Conservation (phyloP, 805 yeast genomes). For the Kodamaea jinghongensis region DNA sequence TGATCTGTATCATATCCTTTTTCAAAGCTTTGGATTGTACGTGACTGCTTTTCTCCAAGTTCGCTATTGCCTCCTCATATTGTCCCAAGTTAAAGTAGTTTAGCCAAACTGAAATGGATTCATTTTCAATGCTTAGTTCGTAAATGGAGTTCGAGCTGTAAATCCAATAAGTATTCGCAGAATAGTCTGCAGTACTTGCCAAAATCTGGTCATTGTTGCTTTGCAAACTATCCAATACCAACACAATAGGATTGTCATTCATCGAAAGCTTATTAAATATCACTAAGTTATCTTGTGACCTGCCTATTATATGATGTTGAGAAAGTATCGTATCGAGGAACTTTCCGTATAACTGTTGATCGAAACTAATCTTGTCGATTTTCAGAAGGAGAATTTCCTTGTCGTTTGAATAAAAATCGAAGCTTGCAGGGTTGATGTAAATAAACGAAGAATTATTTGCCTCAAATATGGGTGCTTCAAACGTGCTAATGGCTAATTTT, state of each 20-base stretch:
- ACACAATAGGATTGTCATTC: slow-evolving; percentile 6
- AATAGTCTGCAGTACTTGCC: slow-evolving; percentile 32
- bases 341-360: slow-evolving; percentile 3
- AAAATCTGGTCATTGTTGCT: slow-evolving; percentile 12
- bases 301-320: slow-evolving; percentile 28
- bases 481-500: no score
- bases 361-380: slow-evolving; percentile 11
- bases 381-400: slow-evolving; percentile 20
- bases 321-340: slow-evolving; percentile 23
- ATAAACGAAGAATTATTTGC: slow-evolving; percentile 15
- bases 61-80: slow-evolving; percentile 30
- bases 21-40: slow-evolving; percentile 12
- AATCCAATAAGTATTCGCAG: slow-evolving; percentile 67
- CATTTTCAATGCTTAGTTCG: slow-evolving; percentile 71
- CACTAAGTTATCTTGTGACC: slow-evolving; percentile 16
- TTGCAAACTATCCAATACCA: slow-evolving; percentile 1
- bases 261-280: slow-evolving; percentile 30
- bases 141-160: slow-evolving; percentile 58
- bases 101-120: slow-evolving; percentile 72
- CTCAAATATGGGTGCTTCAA: slow-evolving; percentile 11
- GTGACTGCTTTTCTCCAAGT: slow-evolving; percentile 6
- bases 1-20: slow-evolving; percentile 47
- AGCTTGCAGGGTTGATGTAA: slow-evolving; percentile 13
- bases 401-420: slow-evolving; percentile 29
- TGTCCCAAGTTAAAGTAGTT: slow-evolving; percentile 39